A percentile compares a stretch with the other conserved stretches of the same genome.
These are phyloP conservation scores for Oenanthe sinensis DNA, from an alignment of 129 eudicot genomes.

Conservation along the genomic window DNA sequence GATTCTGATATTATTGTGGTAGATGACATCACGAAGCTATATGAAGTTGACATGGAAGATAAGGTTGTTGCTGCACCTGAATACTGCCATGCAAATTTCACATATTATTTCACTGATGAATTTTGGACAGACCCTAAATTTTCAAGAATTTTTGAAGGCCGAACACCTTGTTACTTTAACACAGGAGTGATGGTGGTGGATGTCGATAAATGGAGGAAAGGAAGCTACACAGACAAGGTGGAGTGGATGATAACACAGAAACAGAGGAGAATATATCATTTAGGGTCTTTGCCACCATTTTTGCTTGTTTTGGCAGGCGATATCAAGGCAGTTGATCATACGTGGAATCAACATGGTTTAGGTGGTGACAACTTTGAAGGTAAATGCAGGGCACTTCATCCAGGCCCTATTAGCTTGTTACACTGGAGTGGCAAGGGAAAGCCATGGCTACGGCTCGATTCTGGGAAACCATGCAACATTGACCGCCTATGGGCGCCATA, in stretches of 20 bases:
- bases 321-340: conserved; percentile 34
- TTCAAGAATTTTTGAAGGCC: conserved; percentile 25
- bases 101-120: conserved; percentile 29
- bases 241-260: conserved; percentile 40
- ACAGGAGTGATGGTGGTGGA: conserved; percentile 50
- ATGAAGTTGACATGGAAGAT: conserved; percentile 33
- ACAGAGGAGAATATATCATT: conserved; percentile 32
- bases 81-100: conserved; percentile 48
- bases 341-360: conserved; percentile 48
- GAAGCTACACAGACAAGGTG: conserved; percentile 34
- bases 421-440: conserved; percentile 59
- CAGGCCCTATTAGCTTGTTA: conserved; percentile 42
- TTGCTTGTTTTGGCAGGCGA: conserved; percentile 40
- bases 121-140: conserved; percentile 28
- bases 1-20: conserved; percentile 46
- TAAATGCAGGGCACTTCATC: conserved; percentile 35
- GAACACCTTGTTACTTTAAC: conserved; percentile 41
- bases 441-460: conserved; percentile 42
- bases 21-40: conserved; percentile 40
- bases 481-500: conserved; percentile 45
- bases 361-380: conserved; percentile 50
- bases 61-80: conserved; percentile 47
- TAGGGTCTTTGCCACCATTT: conserved; percentile 44
- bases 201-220: conserved; percentile 38
- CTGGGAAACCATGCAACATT: conserved; percentile 34